phyloP scores from a whole-genome alignment of 2,329 filamentous ascomycete species.

The Arthrobotrys pseudoclavata region DNA sequence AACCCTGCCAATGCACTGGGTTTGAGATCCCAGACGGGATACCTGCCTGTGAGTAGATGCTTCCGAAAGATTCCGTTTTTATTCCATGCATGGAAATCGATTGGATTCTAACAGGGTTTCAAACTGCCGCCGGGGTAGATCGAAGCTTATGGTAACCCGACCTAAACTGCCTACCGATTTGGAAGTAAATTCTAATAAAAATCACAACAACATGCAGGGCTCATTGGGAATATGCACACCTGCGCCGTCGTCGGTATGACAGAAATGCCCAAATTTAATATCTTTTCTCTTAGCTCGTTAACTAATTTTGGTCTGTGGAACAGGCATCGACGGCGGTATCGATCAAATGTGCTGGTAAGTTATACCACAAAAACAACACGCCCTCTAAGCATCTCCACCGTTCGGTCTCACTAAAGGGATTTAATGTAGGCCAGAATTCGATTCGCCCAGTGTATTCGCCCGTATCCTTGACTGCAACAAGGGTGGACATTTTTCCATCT shows the following conservation, averaged over 20 bases:
- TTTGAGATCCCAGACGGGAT: constrained; percentile 54
- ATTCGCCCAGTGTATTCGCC: constrained; percentile 82
- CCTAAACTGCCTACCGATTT: not conserved
- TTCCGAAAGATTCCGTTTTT: constrained; percentile 3
- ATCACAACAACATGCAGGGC: constrained; percentile 68
- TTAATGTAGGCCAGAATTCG: constrained; percentile 77
- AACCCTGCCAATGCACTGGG: constrained; percentile 37
- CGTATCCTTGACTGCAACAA: constrained; percentile 80
- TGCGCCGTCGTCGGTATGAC: constrained; percentile 76
- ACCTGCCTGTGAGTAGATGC: constrained; percentile 48
- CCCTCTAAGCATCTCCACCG: not conserved
- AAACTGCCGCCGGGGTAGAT: constrained; percentile 25
- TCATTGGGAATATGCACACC: constrained; percentile 85
- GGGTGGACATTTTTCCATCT: constrained; percentile 79
- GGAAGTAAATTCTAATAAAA: constrained; percentile 23
- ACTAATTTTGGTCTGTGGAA: constrained; percentile 27
- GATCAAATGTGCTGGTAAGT: constrained; percentile 82
- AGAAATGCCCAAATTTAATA: constrained; percentile 3
- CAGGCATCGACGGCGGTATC: constrained; percentile 76
- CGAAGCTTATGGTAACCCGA: constrained; percentile 50
- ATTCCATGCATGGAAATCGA: not conserved
- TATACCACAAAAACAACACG: constrained; percentile 33
- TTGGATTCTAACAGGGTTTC: constrained; percentile 6
- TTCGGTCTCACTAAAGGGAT: constrained; percentile 2
- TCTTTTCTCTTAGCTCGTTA: not conserved